phyloP scores from a whole-genome alignment of 805 yeast species.

The Blastobotrys parvus region DNA sequence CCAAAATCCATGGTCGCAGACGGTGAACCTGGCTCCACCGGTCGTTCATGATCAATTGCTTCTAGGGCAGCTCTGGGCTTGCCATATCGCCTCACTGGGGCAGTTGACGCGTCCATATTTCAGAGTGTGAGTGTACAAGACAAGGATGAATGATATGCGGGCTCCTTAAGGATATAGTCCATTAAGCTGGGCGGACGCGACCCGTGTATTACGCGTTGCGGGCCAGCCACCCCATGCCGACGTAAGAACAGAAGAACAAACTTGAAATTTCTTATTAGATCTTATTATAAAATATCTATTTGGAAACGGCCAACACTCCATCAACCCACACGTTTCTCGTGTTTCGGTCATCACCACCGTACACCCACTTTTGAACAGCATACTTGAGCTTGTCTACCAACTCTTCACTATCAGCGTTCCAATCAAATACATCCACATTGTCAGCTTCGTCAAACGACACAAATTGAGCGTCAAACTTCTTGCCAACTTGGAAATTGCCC shows the following conservation, averaged over 20 bases:
- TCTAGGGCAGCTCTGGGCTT: not conserved
- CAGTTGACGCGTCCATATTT: not conserved
- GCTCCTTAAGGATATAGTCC: too few species aligned
- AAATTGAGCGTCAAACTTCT: constrained; percentile 76
- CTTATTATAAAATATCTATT: constrained; percentile 12
- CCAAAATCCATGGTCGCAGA: not conserved
- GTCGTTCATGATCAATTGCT: not conserved
- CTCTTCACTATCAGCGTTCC: constrained; percentile 24
- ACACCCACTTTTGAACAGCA: constrained; percentile 80
- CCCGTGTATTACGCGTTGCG: too few species aligned
- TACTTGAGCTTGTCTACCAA: constrained; percentile 39
- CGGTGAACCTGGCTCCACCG: not conserved
- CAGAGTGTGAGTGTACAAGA: not conserved
- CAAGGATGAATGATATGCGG: not conserved
- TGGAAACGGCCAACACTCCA: constrained; percentile 55
- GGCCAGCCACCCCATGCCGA: too few species aligned
- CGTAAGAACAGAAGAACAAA: too few species aligned
- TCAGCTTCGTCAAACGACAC: constrained; percentile 71
- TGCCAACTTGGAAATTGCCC: constrained; percentile 72
- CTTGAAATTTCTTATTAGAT: not conserved
- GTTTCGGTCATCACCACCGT: constrained; percentile 90
- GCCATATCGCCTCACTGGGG: not conserved
- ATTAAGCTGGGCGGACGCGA: too few species aligned
- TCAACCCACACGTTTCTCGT: constrained; percentile 73
- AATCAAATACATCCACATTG: constrained; percentile 38